Conservation (phyloP, 2,329 filamentous ascomycete species). For the Xylaria sp. region DNA sequence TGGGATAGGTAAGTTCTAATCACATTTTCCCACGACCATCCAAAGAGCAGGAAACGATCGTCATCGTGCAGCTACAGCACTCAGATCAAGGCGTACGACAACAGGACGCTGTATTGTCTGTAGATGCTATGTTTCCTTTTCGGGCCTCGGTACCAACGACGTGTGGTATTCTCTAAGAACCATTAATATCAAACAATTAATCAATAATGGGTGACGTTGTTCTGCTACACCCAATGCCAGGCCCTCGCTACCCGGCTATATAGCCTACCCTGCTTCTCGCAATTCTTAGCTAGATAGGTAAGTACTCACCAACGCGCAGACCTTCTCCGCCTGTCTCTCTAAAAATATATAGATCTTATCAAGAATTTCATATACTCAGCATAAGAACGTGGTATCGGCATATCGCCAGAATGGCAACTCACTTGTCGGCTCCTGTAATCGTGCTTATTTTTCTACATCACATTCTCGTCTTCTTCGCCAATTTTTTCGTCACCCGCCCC, state of each 20-base stretch:
- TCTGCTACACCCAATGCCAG: not conserved
- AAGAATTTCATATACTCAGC: not conserved
- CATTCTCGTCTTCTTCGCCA: too few relatives aligned
- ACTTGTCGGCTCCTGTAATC: not conserved
- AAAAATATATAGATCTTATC: not conserved
- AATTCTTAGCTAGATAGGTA: too few relatives aligned
- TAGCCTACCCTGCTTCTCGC: not conserved
- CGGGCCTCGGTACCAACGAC: not conserved
- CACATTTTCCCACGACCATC: not conserved
- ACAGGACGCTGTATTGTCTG: not conserved
- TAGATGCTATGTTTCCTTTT: not conserved
- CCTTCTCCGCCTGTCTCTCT: too few relatives aligned
- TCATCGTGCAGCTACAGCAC: conserved; percentile 13
- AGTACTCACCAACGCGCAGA: too few relatives aligned
- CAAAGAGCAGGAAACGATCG: conserved; percentile 16
- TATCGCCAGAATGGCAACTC: not conserved
- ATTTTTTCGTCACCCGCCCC: too few relatives aligned
- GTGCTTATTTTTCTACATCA: too few relatives aligned
- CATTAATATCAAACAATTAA: conserved; percentile 5
- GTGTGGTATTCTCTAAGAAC: not conserved
- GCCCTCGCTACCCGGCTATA: conserved; percentile 20
- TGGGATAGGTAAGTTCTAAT: too few relatives aligned
- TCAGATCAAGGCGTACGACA: not conserved
- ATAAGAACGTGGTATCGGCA: not conserved
- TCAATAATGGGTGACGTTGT: not conserved